Conservation (phyloP, 1,139 yeast genomes). For the Yamadazyma jaroonii region DNA sequence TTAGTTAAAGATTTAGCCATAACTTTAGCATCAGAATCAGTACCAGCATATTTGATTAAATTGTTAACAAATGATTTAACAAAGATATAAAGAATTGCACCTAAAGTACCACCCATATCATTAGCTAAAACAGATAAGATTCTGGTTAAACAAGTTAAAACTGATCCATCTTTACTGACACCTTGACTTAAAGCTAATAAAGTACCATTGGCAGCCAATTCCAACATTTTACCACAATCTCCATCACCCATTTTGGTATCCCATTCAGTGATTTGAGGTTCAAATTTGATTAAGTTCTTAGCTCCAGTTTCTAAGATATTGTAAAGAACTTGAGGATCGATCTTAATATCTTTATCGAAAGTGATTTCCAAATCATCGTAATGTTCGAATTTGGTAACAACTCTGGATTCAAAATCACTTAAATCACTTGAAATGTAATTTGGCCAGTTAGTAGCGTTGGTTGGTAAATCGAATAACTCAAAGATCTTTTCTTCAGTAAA, state of each 20-base stretch:
- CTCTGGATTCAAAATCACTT: constrained; percentile 21
- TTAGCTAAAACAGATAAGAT: constrained; percentile 39
- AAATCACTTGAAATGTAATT: constrained; percentile 26
- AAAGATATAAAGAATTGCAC: constrained; percentile 47
- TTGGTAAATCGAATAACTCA: constrained; percentile 34
- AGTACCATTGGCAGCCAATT: constrained; percentile 41
- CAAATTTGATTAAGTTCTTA: constrained; percentile 35
- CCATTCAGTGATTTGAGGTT: constrained; percentile 48
- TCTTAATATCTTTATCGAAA: constrained; percentile 22
- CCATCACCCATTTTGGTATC: constrained; percentile 54
- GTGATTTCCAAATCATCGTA: constrained; percentile 27
- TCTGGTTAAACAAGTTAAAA: constrained; percentile 32
- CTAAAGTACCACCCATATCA: constrained; percentile 56
- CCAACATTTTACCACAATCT: constrained; percentile 50
- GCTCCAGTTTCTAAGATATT: constrained; percentile 33
- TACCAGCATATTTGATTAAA: constrained; percentile 20
- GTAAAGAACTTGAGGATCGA: constrained; percentile 30
- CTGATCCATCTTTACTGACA: constrained; percentile 16
- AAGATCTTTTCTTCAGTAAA: constrained; percentile 33
- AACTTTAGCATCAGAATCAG: constrained; percentile 14
- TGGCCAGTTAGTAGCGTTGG: constrained; percentile 42
- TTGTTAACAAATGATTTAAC: constrained; percentile 40
- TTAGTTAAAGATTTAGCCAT: constrained; percentile 26
- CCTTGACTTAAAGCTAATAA: constrained; percentile 29
- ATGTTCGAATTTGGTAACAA: constrained; percentile 33